These are phyloP conservation scores for Chromosphaera perkinsii DNA, from an alignment of 208 protist species.

Conservation along the genomic window DNA sequence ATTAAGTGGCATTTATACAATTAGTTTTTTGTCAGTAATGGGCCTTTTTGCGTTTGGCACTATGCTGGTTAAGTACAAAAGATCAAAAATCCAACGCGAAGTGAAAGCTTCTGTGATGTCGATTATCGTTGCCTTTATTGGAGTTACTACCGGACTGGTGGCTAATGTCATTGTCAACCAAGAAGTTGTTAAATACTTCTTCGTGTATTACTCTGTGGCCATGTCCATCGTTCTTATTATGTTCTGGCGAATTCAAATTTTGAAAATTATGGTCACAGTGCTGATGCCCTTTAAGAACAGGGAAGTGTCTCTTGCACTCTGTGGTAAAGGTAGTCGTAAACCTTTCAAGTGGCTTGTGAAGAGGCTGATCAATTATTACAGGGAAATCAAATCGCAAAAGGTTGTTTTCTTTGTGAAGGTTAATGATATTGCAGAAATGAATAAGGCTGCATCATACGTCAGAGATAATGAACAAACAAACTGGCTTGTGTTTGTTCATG, in stretches of 20 bases:
- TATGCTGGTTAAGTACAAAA: slow-evolving; percentile 75
- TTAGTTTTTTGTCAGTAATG: slow-evolving; percentile 69
- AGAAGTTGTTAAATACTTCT: slow-evolving; percentile 54
- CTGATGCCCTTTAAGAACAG: slow-evolving; percentile 28
- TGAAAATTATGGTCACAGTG: slow-evolving; percentile 46
- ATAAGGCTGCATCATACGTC: slow-evolving; percentile 69
- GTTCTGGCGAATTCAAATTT: slow-evolving; percentile 48
- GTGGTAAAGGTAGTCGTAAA: neutral
- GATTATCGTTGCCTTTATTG: slow-evolving; percentile 35
- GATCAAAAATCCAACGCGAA: slow-evolving; percentile 43
- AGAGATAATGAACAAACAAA: slow-evolving; percentile 70
- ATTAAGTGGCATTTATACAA: slow-evolving; percentile 55
- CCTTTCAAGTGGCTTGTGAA: slow-evolving; percentile 26
- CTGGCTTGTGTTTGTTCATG: slow-evolving; percentile 55
- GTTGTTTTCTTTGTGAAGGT: slow-evolving; percentile 68
- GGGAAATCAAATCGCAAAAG: slow-evolving; percentile 58
- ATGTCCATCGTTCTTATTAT: slow-evolving; percentile 53
- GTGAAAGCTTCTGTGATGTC: slow-evolving; percentile 14
- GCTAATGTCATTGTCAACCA: slow-evolving; percentile 62
- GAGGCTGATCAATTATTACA: neutral
- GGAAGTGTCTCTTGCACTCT: slow-evolving; percentile 1
- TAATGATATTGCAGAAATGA: slow-evolving; percentile 54
- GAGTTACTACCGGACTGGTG: slow-evolving; percentile 36
- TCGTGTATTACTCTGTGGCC: slow-evolving; percentile 58
- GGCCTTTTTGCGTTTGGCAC: slow-evolving; percentile 65